These are phyloP conservation scores for Acephala macrosclerotiorum DNA, from an alignment of 2,329 filamentous ascomycete genomes.

Conservation along the genomic window DNA sequence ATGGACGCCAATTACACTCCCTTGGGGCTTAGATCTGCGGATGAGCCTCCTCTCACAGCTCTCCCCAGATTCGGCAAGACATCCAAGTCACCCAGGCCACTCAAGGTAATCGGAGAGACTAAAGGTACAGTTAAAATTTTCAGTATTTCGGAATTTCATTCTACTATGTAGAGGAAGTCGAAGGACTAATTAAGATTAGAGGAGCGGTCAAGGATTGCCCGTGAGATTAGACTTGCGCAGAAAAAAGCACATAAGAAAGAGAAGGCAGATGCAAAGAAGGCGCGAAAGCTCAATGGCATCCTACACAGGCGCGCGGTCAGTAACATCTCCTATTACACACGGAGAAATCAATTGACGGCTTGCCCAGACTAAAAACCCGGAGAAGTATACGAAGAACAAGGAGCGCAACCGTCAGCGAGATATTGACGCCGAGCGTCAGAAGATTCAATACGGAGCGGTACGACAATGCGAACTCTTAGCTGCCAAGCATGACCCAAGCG, in stretches of 20 bases:
- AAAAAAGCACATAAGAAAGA: constrained; percentile 40
- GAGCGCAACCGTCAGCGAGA: constrained; percentile 43
- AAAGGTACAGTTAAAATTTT: constrained; percentile 17
- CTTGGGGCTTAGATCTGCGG: constrained; percentile 14
- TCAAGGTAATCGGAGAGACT: constrained; percentile 22
- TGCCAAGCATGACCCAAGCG: constrained; percentile 43
- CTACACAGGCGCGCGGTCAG: constrained; percentile 35
- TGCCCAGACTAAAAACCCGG: constrained; percentile 42
- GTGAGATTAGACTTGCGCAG: constrained; percentile 31
- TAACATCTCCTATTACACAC: neutral
- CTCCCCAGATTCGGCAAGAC: neutral
- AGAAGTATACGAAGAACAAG: constrained; percentile 46
- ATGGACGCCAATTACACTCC: constrained; percentile 28
- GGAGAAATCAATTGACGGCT: constrained; percentile 9
- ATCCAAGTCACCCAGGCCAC: neutral
- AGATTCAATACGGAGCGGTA: constrained; percentile 43
- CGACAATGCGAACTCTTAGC: constrained; percentile 42
- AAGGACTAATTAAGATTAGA: constrained; percentile 20
- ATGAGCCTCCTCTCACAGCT: constrained; percentile 8
- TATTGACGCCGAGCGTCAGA: constrained; percentile 43
- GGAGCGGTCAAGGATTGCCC: constrained; percentile 36
- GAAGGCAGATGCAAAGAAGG: constrained; percentile 40
- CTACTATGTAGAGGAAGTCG: neutral
- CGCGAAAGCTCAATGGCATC: constrained; percentile 37
- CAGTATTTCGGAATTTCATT: neutral